Conservation (phyloP, 1,284 basidiomycete genomes). For the Austropuccinia psidii region DNA sequence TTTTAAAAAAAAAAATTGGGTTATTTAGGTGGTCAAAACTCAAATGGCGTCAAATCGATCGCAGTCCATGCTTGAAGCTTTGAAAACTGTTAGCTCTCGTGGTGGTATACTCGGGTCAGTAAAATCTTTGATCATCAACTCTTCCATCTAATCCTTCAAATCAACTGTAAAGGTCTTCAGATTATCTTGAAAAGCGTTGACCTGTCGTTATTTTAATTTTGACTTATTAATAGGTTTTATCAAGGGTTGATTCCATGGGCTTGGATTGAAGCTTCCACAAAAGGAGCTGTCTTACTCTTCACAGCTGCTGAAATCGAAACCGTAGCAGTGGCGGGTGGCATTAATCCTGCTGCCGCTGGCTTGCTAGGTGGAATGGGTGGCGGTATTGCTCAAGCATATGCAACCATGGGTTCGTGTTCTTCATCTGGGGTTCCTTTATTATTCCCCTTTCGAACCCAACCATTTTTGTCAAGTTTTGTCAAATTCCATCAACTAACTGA, state of each 20-base stretch:
- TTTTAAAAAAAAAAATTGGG: neutral
- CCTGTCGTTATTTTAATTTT: neutral
- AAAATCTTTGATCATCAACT: neutral
- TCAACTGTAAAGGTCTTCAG: neutral
- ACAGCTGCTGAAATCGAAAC: conserved; percentile 90
- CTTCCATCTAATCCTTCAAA: neutral
- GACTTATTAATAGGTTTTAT: conserved; percentile 55
- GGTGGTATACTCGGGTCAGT: conserved; percentile 70
- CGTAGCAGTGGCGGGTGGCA: conserved; percentile 56
- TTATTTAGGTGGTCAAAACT: conserved; percentile 69
- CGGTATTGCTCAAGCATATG: conserved; percentile 96
- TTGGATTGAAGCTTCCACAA: conserved; percentile 99
- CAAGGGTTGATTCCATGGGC: conserved; percentile 99
- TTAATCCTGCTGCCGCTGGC: conserved; percentile 74
- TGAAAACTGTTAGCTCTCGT: conserved; percentile 78
- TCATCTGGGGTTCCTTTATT: neutral
- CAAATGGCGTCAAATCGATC: conserved; percentile 93
- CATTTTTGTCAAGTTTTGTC: too few species aligned
- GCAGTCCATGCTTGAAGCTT: conserved; percentile 81
- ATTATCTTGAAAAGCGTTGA: neutral
- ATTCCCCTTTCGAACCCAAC: too few species aligned
- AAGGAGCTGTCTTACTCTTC: conserved; percentile 92
- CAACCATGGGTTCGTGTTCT: conserved; percentile 86
- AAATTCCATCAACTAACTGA: neutral
- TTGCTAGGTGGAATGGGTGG: conserved; percentile 95